Conservation (phyloP, 2,329 filamentous ascomycete species). For the Epichloe uncinata region DNA sequence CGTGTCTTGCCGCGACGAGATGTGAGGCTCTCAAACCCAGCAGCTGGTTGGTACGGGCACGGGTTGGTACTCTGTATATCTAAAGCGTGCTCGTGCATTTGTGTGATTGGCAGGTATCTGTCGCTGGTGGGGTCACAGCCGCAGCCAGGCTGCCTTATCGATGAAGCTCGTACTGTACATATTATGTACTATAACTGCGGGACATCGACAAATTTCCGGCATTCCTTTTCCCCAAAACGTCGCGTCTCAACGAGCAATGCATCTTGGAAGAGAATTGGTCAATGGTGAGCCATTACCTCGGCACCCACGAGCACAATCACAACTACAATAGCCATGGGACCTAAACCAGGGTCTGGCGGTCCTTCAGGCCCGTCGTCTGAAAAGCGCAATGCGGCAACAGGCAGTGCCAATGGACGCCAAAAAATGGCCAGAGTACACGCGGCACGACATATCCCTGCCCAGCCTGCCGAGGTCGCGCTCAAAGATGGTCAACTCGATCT, state of each 20-base stretch:
- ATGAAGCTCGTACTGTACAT: neutral
- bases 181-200: neutral
- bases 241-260: neutral
- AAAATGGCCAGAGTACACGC: slow-evolving; percentile 35
- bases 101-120: too few relatives aligned
- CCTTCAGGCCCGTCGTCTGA: slow-evolving; percentile 12
- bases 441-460: slow-evolving; percentile 36
- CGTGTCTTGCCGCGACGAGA: too few relatives aligned
- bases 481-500: slow-evolving; percentile 73
- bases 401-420: slow-evolving; percentile 11
- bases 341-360: slow-evolving; percentile 13
- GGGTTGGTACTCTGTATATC: too few relatives aligned
- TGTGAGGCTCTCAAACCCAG: too few relatives aligned
- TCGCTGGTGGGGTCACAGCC: too few relatives aligned
- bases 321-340: slow-evolving; percentile 12
- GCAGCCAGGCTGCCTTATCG: slow-evolving; percentile 3
- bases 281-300: neutral
- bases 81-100: too few relatives aligned
- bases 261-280: neutral
- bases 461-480: slow-evolving; percentile 36
- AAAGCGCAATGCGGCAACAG: slow-evolving; percentile 15
- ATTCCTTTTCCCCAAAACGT: neutral
- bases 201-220: neutral
- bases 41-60: too few relatives aligned
- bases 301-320: neutral